A percentile compares a stretch with the other conserved stretches of the same genome.
Conservation (phyloP, 192 early-diverging fungal species). For the Linnemannia exigua region DNA sequence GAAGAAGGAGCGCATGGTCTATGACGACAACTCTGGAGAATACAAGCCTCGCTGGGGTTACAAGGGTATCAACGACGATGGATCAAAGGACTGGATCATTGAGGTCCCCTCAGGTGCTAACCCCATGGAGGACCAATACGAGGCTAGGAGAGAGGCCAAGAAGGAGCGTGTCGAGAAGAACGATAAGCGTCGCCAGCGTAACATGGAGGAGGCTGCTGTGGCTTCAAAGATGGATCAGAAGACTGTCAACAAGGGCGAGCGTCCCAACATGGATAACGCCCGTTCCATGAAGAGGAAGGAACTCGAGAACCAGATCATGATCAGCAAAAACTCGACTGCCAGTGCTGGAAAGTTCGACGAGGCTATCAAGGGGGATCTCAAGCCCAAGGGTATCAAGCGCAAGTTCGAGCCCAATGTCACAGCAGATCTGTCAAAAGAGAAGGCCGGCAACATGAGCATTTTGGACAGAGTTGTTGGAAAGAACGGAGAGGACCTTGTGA, state of each 20-base stretch:
- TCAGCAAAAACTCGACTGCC: slow-evolving; percentile 89
- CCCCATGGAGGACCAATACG: slow-evolving; percentile 91
- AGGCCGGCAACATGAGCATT: slow-evolving; percentile 77
- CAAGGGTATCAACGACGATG: slow-evolving; percentile 83
- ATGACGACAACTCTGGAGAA: slow-evolving; percentile 86
- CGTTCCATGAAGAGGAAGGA: slow-evolving; percentile 78
- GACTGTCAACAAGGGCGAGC: slow-evolving; percentile 61
- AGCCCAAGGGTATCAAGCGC: slow-evolving; percentile 85
- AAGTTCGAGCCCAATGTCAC: slow-evolving; percentile 74
- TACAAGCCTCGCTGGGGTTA: slow-evolving; percentile 94
- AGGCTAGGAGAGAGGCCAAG: slow-evolving; percentile 84
- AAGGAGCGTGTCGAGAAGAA: slow-evolving; percentile 92
- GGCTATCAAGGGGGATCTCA: slow-evolving; percentile 83
- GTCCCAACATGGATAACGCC: slow-evolving; percentile 62
- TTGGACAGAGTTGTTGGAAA: slow-evolving; percentile 76
- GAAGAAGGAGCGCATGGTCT: slow-evolving; percentile 88
- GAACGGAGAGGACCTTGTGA: slow-evolving; percentile 62
- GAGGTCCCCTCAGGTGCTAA: slow-evolving; percentile 90
- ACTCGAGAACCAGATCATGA: slow-evolving; percentile 78
- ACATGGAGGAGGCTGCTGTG: slow-evolving; percentile 84
- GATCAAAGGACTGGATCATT: slow-evolving; percentile 91
- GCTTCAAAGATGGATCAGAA: slow-evolving; percentile 64
- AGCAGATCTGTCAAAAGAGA: slow-evolving; percentile 75
- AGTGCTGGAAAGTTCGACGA: slow-evolving; percentile 94
- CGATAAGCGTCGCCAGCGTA: slow-evolving; percentile 86